phyloP scores from a whole-genome alignment of 2,329 filamentous ascomycete genomes.

The Fusarium luffae region DNA sequence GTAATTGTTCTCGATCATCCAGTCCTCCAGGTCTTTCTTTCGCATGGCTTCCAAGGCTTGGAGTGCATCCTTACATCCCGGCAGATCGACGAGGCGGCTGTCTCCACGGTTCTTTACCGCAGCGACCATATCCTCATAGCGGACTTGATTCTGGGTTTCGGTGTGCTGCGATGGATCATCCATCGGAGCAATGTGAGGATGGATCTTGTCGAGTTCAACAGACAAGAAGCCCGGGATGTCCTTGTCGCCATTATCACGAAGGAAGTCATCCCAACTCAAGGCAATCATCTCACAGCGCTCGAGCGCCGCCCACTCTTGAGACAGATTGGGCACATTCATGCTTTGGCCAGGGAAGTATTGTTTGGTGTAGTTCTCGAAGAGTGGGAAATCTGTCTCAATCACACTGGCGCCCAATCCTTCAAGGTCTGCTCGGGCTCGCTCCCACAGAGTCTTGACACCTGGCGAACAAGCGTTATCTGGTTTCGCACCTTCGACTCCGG shows the following conservation, averaged over 20 bases:
- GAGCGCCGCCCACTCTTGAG: not conserved
- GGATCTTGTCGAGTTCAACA: not conserved
- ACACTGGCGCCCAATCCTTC: not conserved
- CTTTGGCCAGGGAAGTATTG: constrained; percentile 3
- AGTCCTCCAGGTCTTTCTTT: not conserved
- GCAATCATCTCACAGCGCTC: constrained; percentile 11
- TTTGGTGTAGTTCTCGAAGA: not conserved
- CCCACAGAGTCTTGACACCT: not conserved
- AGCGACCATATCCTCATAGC: constrained; percentile 1
- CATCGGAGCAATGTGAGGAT: not conserved
- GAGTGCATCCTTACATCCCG: not conserved
- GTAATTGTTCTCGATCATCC: not conserved
- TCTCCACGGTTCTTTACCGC: not conserved
- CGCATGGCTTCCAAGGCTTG: not conserved
- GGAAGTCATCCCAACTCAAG: constrained; percentile 1
- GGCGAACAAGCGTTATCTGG: not conserved
- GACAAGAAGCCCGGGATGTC: not conserved
- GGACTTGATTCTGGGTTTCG: constrained; percentile 3
- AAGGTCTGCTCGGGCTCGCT: not conserved
- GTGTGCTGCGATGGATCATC: constrained; percentile 2
- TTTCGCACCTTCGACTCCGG: not conserved
- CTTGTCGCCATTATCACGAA: not conserved
- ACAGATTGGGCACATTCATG: not conserved
- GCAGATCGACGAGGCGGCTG: not conserved
- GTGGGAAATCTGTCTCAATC: not conserved